Conservation (phyloP, 2,329 filamentous ascomycete genomes). For the Xylaria sp. region DNA sequence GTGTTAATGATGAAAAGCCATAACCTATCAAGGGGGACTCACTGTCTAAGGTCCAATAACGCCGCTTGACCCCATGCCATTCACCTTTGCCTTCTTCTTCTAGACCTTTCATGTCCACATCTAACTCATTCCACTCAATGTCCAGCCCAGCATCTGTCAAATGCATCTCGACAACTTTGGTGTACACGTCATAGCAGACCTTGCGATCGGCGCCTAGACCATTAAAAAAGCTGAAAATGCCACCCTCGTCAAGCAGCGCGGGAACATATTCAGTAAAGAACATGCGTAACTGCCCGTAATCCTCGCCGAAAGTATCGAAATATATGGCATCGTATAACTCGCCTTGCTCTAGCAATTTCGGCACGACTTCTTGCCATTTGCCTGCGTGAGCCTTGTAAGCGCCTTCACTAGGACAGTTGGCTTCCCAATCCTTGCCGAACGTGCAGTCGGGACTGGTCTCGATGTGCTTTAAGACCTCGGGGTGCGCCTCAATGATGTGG, state of each 20-base stretch:
- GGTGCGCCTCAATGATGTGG: conserved; percentile 89
- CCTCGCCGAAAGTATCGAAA: conserved; percentile 97
- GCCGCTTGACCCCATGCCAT: conserved; percentile 88
- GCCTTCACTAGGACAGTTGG: conserved; percentile 66
- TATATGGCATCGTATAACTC: conserved; percentile 88
- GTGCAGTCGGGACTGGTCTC: conserved; percentile 54
- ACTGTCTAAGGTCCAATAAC: conserved; percentile 89
- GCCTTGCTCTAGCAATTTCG: conserved; percentile 72
- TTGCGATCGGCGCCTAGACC: conserved; percentile 91
- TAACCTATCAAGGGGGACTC: conserved; percentile 49
- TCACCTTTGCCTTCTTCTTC: conserved; percentile 75
- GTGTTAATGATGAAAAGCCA: conserved; percentile 42
- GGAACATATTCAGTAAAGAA: conserved; percentile 93
- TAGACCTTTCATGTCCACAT: conserved; percentile 74
- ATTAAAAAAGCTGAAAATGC: conserved; percentile 89
- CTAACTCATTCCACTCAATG: conserved; percentile 83
- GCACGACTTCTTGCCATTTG: conserved; percentile 84
- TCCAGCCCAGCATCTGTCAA: conserved; percentile 89
- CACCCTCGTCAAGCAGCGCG: conserved; percentile 75
- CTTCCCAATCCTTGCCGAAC: conserved; percentile 68
- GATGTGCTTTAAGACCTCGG: conserved; percentile 77
- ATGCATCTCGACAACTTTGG: conserved; percentile 91
- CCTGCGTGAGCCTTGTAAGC: conserved; percentile 79
- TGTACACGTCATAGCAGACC: conserved; percentile 97
- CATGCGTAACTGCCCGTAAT: conserved; percentile 83